Evolutionary conservation across 208 protist species (phyloP).

Genomic region (Leptomonas pyrrhocoris): DNA sequence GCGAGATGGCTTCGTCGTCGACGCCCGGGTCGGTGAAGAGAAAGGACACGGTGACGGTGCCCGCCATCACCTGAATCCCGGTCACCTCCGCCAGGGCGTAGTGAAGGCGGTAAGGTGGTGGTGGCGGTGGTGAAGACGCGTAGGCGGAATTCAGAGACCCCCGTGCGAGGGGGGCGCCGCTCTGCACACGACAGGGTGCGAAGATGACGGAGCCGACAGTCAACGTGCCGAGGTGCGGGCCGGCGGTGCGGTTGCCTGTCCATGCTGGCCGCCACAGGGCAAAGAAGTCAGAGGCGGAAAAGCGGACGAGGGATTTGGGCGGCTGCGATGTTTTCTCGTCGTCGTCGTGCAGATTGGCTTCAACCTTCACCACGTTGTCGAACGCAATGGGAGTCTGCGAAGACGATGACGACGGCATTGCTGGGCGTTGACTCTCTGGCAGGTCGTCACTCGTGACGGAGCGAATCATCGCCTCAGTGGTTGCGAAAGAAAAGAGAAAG

Average conservation of each 20-base stretch:
- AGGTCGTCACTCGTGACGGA: neutral
- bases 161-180: neutral
- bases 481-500: too few relatives aligned
- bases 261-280: constrained; percentile 22
- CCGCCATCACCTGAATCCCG: constrained; percentile 57
- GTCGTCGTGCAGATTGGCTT: neutral
- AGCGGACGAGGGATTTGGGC: neutral
- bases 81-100: constrained; percentile 69
- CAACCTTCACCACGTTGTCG: constrained; percentile 8
- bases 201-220: constrained; percentile 35
- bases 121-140: neutral
- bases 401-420: neutral
- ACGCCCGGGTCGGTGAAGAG: constrained; percentile 65
- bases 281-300: constrained; percentile 19
- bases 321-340: neutral
- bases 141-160: neutral
- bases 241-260: neutral
- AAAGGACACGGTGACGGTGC: constrained; percentile 70
- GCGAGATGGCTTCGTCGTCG: constrained; percentile 68
- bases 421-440: neutral
- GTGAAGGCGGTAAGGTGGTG: constrained; percentile 23
- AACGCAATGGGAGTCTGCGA: neutral
- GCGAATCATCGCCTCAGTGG: too few relatives aligned
- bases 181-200: constrained; percentile 23
- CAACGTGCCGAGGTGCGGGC: constrained; percentile 23